These are phyloP conservation scores for Leucocoprinus leucothites DNA, from an alignment of 768 basidiomycete genomes.

Conservation along the genomic window DNA sequence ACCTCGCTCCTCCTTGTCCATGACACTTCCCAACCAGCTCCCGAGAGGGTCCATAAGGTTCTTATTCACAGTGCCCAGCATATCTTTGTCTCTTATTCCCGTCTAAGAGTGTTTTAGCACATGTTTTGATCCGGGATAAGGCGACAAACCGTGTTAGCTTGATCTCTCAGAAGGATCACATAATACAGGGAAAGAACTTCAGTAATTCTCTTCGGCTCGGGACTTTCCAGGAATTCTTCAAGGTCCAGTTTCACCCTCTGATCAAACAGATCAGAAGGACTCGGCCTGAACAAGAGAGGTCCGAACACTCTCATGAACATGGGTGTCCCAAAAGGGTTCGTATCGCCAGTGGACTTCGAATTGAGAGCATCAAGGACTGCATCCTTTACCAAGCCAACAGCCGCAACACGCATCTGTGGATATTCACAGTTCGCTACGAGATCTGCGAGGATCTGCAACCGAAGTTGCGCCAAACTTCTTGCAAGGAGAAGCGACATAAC, in stretches of 20 bases:
- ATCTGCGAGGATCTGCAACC: conserved; percentile 53
- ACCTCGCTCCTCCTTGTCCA: conserved; percentile 2
- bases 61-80: conserved; percentile 39
- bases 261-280: conserved; percentile 55
- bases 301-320: conserved; percentile 57
- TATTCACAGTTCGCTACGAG: conserved; percentile 46
- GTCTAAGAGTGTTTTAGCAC: conserved; percentile 34
- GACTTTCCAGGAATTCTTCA: conserved; percentile 41
- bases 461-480: conserved; percentile 41
- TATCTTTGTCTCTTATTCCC: conserved; percentile 44
- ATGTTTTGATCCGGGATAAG: not conserved
- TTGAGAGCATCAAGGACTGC: conserved; percentile 49
- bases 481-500: conserved; percentile 53
- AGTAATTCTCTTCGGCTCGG: conserved; percentile 58
- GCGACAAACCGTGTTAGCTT: conserved; percentile 46
- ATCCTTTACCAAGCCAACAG: conserved; percentile 69
- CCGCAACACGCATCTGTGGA: conserved; percentile 68
- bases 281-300: conserved; percentile 53
- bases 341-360: conserved; percentile 17
- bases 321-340: conserved; percentile 48
- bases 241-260: not conserved
- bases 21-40: conserved; percentile 31
- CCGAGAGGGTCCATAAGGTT: conserved; percentile 45
- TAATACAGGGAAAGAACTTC: conserved; percentile 72
- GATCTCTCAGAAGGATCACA: conserved; percentile 57